Base-by-base conservation (phyloP, 495 filamentous ascomycete species). In the Penicillium mononematosum region DNA sequence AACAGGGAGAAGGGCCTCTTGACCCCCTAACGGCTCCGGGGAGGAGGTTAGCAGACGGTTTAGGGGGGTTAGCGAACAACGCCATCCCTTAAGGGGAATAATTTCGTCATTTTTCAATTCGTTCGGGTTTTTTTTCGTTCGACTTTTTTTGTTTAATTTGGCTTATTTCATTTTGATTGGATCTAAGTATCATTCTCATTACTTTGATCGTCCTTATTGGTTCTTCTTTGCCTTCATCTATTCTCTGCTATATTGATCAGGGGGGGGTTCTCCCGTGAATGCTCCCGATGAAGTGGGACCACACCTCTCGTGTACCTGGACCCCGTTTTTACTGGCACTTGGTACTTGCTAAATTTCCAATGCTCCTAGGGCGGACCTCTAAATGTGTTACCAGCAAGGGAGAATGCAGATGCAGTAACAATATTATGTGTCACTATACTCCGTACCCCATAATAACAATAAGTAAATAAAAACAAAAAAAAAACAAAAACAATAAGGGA, bases 51-150 rank as follows among this genome's bases (percentile, higher is more conserved):
- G 49, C 57, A 52, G 43, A 34, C 31, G 11, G n/a, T 6, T 17
- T 14, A 19, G 49, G 50, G 50, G 57, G 42, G 16, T 22, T 41
- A 29, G 27, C 24, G 29, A 45, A 53, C 50, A 45, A 43, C 57
- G 44, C 54, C 59, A 53, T 53, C 44, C 50, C 59, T 43, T 53
- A 53, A 58, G 22, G 59, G 53, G 43, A 55, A 46, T 9, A 22
- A 45, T 58, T 45, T 58, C 59, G 55, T 61, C 59, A 61, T 48
- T 45, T 45, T 58, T 61, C 42, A 36, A 27, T 57, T 57, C 24
- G 29, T 17, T 19, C 44, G 8, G 5, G 34, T 39, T 53, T 42
- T 31, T 42, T 39, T 38, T 10, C 27, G 8, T 19, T 17, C 20
- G 11, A 14, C 11, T 41, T 20, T 24, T 45, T 14, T 5, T 6